Conservation (phyloP, 1,284 basidiomycete genomes). For the Irpex sp. region DNA sequence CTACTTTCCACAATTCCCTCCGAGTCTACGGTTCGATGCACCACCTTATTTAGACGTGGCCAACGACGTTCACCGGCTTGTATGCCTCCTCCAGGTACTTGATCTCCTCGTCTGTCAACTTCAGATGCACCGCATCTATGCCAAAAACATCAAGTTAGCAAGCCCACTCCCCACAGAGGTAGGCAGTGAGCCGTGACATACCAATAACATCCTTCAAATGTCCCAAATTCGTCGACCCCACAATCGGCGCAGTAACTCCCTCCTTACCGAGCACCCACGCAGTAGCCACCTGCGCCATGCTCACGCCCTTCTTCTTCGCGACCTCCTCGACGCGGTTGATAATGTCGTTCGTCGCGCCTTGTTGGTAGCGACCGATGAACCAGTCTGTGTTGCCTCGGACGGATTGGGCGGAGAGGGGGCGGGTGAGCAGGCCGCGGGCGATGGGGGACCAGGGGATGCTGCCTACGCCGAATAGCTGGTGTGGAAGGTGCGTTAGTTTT, state of each 20-base stretch:
- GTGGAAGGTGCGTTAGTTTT: neutral
- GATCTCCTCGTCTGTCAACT: conserved; percentile 5
- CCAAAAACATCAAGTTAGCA: neutral
- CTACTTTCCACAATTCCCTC: too few relatives aligned
- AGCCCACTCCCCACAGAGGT: too few relatives aligned
- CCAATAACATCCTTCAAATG: conserved; percentile 24
- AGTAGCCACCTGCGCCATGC: conserved; percentile 23
- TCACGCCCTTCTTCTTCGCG: conserved; percentile 32
- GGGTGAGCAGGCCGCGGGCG: conserved; percentile 33
- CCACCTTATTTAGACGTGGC: neutral
- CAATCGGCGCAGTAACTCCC: conserved; percentile 27
- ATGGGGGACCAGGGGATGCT: conserved; percentile 42
- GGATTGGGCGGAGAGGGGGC: conserved; percentile 25
- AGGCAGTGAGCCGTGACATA: too few relatives aligned
- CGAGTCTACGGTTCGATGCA: neutral
- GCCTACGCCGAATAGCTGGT: conserved; percentile 32
- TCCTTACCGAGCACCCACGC: conserved; percentile 12
- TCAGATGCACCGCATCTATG: neutral
- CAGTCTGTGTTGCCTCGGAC: conserved; percentile 23
- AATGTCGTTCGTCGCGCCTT: conserved; percentile 7
- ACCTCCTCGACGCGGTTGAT: conserved; percentile 34
- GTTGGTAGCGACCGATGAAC: conserved; percentile 3
- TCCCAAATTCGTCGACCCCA: conserved; percentile 29
- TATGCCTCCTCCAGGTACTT: conserved; percentile 7
- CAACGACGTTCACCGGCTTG: neutral